Evolutionary conservation across 371 early-diverging fungal genomes (phyloP), one percentile per base, ranked within the genome.

Genomic region (Mortierella sp.): DNA sequence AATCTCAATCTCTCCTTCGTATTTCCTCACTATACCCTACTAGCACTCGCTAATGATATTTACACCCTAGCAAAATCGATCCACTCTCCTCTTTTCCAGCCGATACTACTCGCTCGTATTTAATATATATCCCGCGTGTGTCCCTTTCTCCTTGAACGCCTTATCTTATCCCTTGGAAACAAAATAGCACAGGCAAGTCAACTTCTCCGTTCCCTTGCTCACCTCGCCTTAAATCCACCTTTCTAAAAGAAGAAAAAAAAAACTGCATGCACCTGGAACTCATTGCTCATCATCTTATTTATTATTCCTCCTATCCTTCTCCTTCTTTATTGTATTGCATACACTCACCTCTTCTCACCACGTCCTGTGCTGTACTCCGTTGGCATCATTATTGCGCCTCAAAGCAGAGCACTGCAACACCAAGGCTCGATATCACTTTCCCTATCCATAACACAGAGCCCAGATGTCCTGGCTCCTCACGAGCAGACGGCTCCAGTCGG

Each of bases 401-500:
- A 61, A 3, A 66, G 15, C 22, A 55, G 43, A 66, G 45, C 28
- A 51, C 45, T 23, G 28, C 42, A 42, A 45, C 23, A 23, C 34
- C 53, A 23, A n/a, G 43, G 1, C 56, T 40, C 40, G 29, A 23
- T 23, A 57, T 31, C 32, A 26, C 17, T 26, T 34, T 22, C 31
- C 43, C 42, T 31, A 57, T 23, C 58, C 56, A 62, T 54, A 72
- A 59, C 47, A 35, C 35, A 55, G 67, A 72, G 73, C 67, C 62
- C 63, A 60, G 32, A 79, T 79, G 80, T 73, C 80, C 68, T 79
- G 80, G 80, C 62, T 79, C 80, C 80, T 79, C 80, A 79, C 70
- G 71, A 79, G 80, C 80, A 79, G 70, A 55, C 74, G 80, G 64
- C 74, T 79, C 68, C 80, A 74, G 68, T 73, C 80, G 53, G 80